Evolutionary conservation across 257 asterid species (phyloP), one percentile per base, ranked within the genome.

Genomic region (Ophiorrhiza pumila): DNA sequence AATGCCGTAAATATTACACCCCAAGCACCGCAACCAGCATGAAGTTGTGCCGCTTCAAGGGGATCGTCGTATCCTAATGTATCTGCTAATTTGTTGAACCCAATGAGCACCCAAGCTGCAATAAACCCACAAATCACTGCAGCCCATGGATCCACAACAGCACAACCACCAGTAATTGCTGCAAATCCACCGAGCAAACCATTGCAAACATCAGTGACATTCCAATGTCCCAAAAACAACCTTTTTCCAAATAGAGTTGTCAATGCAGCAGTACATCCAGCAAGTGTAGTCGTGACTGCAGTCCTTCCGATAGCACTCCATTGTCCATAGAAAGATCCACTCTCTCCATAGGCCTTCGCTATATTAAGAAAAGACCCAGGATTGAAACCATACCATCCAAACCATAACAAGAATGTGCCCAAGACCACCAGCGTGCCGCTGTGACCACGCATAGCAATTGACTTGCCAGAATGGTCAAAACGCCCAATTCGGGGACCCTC

Each of bases 121-220:
- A 83, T 79, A 4, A 83, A 75, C 8, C 90, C 90, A 39, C 90
- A 86, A 0, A 83, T 78, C 65, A 83, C 31, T 17, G 87, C 90
- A 42, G 90, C 86, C 87, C 87, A 85, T 0, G 87, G 89, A 47
- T 83, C 86, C 47, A 85, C 89, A 46, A 83, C 89, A 2, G 89
- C 77, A 72, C 89, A 85, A 7, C 87, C 90, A 1, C 82, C 66
- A 0, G 87, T 85, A 52, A 85, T 81, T 1, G 90, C 86, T 0
- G 90, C 90, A 32, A 83, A 86, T 29, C 90, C 86, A 10, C 86
- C 85, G 1, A 86, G 56, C 65, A 86, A 67, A 50, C 88, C 88
- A 56, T 86, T 86, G 60, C 90, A 86, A 11, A 86, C 88, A 7
- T 83, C 88, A 0, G 80, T 79, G 53, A 83, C 77, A 46, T 83